These are phyloP conservation scores for Solanum rostratum DNA, from an alignment of 257 asterid genomes.

Conservation along the genomic window DNA sequence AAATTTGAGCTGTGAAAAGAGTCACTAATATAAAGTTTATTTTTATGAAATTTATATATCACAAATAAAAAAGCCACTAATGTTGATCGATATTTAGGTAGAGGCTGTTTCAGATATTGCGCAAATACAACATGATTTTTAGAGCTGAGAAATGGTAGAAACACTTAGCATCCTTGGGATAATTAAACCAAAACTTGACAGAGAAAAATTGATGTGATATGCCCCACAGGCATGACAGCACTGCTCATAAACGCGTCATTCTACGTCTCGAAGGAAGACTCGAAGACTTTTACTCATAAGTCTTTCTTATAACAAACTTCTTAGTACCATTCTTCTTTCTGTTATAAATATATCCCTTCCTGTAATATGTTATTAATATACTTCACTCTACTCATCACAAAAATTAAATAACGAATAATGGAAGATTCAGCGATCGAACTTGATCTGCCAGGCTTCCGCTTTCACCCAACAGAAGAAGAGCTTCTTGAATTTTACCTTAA, in stretches of 20 bases:
- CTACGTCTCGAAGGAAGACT: neutral
- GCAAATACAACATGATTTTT: no score
- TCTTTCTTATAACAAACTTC: neutral
- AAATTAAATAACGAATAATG: neutral
- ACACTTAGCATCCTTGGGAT: neutral
- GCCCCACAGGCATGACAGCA: neutral
- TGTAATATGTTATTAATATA: neutral
- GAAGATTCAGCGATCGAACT: slow-evolving; percentile 8
- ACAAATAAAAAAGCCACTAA: no score
- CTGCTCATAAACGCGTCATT: neutral
- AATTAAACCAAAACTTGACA: neutral
- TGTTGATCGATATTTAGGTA: no score
- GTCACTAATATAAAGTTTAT: neutral
- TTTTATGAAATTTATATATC: no score
- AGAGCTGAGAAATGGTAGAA: neutral
- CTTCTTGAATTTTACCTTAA: slow-evolving; percentile 22
- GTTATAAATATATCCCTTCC: neutral
- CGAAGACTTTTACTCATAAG: neutral
- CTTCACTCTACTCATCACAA: neutral
- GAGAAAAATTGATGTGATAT: neutral
- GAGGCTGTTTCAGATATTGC: no score
- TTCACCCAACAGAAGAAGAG: slow-evolving; percentile 32
- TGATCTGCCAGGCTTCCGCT: slow-evolving; percentile 24
- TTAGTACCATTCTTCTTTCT: neutral
- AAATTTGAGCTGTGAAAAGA: neutral